Percentiles rank a stretch among this genome's conserved stretches.
Evolutionary conservation across 164 flowering plant species (phyloP).

Genomic region (Stephania cephalantha): DNA sequence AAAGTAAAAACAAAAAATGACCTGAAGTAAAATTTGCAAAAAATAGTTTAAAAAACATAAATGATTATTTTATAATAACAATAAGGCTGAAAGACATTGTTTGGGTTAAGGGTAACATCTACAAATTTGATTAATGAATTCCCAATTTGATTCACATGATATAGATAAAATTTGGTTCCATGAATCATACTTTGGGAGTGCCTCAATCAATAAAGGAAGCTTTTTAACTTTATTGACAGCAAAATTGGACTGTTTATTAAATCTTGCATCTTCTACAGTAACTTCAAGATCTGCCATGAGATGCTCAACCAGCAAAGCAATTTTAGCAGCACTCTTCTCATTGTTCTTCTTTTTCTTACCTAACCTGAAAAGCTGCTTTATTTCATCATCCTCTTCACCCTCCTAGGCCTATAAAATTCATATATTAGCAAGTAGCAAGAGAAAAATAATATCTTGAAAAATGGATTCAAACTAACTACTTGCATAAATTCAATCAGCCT

Average conservation of each 20-base stretch:
- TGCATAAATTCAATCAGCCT: neutral
- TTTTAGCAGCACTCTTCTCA: slow-evolving; percentile 83
- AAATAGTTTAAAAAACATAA: too few species aligned
- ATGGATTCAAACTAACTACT: neutral
- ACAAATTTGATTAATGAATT: too few species aligned
- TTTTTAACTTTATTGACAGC: slow-evolving; percentile 88
- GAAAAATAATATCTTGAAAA: slow-evolving; percentile 12
- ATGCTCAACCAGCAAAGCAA: slow-evolving; percentile 76
- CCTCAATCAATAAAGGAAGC: slow-evolving; percentile 87
- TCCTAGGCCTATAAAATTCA: too few species aligned
- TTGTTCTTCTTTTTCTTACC: slow-evolving; percentile 90
- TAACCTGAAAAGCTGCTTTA: slow-evolving; percentile 55
- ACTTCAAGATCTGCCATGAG: slow-evolving; percentile 97
- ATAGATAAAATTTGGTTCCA: neutral
- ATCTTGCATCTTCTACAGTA: slow-evolving; percentile 44
- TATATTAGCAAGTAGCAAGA: too few species aligned
- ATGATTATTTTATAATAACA: too few species aligned
- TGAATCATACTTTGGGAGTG: slow-evolving; percentile 66
- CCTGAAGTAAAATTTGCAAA: too few species aligned
- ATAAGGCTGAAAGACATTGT: too few species aligned
- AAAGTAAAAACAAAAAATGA: too few species aligned
- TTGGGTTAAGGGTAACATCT: too few species aligned
- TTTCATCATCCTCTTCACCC: slow-evolving; percentile 16
- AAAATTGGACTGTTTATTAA: slow-evolving; percentile 74
- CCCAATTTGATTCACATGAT: too few species aligned